Evolutionary conservation across 257 asterid species (phyloP), one percentile per base, ranked within the genome.

Genomic region (Fraxinus cuspidata): DNA sequence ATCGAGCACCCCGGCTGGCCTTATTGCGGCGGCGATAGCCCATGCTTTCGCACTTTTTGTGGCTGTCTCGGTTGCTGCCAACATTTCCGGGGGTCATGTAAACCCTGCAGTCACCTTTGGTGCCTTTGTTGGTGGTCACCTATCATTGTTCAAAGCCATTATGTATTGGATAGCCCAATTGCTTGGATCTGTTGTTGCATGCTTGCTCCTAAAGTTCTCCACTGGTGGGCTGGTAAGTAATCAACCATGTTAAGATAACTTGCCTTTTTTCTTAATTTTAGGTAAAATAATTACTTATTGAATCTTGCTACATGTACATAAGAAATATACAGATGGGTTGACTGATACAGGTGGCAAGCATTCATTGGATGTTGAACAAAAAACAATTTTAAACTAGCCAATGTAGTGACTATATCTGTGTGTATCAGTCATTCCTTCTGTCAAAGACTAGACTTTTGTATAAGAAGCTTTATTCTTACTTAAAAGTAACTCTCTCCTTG

Each of bases 51-150:
- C 95, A 7, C 92, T 92, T 21, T 89, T 90, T 19, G 97, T 92
- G 42, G 97, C 96, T 0, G 91, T 92, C 35, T 72, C 97, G 0
- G 91, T 92, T 0, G 97, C 90, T 4, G 97, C 97, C n/a, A 92
- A 90, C 75, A 89, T 90, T 77, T 90, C 96, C 8, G 97, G 97
- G 1, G 96, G 97, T 31, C 97, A 92, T 56, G 96, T 92, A 4
- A 92, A 92, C 85, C 96, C 97, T 3, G 96, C 96, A 0, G 96
- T 92, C 53, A 92, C 97, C 28, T 90, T 92, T 47, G 97, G 97
- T 12, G 95, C 93, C 79, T 87, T 92, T 27, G 79, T 92, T 7
- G 97, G 97, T 1, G 97, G 96, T 51, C 91, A 92, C 86, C 85
- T 92, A 44, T 79, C 97, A 2, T 72, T 92, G 37, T 56, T 91